Conservation (phyloP, 805 yeast genomes). For the Saccharomyces eubayanus region DNA sequence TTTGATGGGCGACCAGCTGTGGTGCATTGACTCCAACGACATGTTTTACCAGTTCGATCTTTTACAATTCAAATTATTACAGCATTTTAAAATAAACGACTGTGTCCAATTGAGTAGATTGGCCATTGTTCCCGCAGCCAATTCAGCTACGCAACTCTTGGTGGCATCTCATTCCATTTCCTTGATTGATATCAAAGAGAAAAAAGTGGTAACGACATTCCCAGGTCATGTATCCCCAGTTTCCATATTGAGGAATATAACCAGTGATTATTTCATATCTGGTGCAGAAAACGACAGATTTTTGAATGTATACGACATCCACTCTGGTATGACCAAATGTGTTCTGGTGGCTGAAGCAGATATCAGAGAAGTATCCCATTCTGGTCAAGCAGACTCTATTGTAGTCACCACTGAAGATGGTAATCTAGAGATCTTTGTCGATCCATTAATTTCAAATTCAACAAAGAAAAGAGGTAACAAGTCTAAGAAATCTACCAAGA, state of each 20-base stretch:
- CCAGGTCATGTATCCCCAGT: conserved; percentile 77
- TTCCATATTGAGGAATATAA: conserved; percentile 35
- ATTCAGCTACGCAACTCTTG: conserved; percentile 37
- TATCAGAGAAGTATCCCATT: conserved; percentile 38
- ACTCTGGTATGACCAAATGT: conserved; percentile 34
- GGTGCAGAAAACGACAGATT: conserved; percentile 77
- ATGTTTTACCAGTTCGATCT: conserved; percentile 56
- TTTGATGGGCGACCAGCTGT: conserved; percentile 34
- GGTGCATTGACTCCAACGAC: conserved; percentile 56
- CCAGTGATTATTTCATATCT: conserved; percentile 45
- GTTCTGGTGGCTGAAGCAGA: conserved; percentile 68
- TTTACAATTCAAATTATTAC: conserved; percentile 34
- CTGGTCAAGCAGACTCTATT: conserved; percentile 21
- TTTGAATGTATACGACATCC: conserved; percentile 51
- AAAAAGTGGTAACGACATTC: conserved; percentile 40
- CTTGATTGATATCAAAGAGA: conserved; percentile 38
- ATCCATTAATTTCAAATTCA: conserved; percentile 36
- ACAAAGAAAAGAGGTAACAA: conserved; percentile 42
- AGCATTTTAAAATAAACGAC: conserved; percentile 36
- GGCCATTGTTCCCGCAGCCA: conserved; percentile 13
- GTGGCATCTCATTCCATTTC: conserved; percentile 62
- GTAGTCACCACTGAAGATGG: conserved; percentile 68
- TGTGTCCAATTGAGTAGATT: conserved; percentile 27
- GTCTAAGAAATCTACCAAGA: conserved; percentile 45
- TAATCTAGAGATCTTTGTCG: conserved; percentile 56